Evolutionary conservation across 2,329 filamentous ascomycete genomes (phyloP).

Genomic region (Ceratocystiopsis minuta): DNA sequence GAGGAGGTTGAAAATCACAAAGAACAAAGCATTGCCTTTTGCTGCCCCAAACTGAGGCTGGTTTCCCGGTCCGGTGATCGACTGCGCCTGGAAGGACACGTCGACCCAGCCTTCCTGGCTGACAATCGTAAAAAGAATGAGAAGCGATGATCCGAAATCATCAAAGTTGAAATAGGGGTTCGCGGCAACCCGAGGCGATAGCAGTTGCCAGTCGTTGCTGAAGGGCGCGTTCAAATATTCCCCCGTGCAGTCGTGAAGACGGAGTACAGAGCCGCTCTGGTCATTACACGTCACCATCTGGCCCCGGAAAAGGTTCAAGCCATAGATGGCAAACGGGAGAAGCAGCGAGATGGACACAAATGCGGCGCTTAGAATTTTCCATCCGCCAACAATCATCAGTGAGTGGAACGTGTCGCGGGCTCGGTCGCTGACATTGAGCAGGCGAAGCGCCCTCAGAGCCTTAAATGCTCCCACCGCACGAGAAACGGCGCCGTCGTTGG

Average conservation of each 20-base stretch:
- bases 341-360: slow-evolving; percentile 88
- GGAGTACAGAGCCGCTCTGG: slow-evolving; percentile 31
- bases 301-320: slow-evolving; percentile 80
- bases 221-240: slow-evolving; percentile 66
- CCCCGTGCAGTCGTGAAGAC: slow-evolving; percentile 60
- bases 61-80: slow-evolving; percentile 55
- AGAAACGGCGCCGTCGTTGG: slow-evolving; percentile 68
- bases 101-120: slow-evolving; percentile 97
- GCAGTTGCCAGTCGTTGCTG: slow-evolving; percentile 54
- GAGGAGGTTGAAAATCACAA: slow-evolving; percentile 89
- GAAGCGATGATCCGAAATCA: slow-evolving; percentile 80
- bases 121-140: slow-evolving; percentile 96
- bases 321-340: slow-evolving; percentile 93
- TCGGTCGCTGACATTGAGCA: slow-evolving; percentile 92
- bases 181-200: slow-evolving; percentile 61
- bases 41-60: slow-evolving; percentile 55
- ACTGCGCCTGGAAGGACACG: slow-evolving; percentile 71
- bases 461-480: slow-evolving; percentile 93
- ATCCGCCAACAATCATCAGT: slow-evolving; percentile 80
- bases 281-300: slow-evolving; percentile 71
- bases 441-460: slow-evolving; percentile 71
- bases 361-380: slow-evolving; percentile 83
- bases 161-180: slow-evolving; percentile 89
- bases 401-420: slow-evolving; percentile 94
- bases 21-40: slow-evolving; percentile 81